These are phyloP conservation scores for Gentiana straminea DNA, from an alignment of 257 asterid species.

Conservation along the genomic window DNA sequence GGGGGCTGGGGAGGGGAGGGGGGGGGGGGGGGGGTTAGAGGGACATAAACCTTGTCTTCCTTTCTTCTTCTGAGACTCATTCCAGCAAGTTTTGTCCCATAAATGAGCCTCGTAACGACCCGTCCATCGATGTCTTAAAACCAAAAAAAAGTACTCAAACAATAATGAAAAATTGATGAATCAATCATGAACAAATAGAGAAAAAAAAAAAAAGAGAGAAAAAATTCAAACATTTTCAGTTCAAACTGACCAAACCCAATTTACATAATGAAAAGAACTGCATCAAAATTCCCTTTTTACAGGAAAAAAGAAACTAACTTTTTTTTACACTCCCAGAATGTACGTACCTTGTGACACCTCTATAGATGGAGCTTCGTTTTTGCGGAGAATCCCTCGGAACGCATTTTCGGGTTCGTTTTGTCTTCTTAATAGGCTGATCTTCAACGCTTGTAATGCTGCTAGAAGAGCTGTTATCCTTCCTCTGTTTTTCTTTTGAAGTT, in stretches of 20 bases:
- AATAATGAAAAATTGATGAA: too few relatives aligned
- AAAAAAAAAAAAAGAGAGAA: too few relatives aligned
- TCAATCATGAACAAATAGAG: too few relatives aligned
- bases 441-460: neutral
- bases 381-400: conserved; percentile 76
- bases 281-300: too few relatives aligned
- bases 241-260: too few relatives aligned
- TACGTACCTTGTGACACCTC: conserved; percentile 82
- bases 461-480: conserved; percentile 9
- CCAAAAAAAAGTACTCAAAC: neutral
- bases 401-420: conserved; percentile 52
- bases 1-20: neutral
- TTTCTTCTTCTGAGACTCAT: conserved; percentile 45
- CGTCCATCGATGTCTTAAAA: conserved; percentile 53
- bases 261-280: too few relatives aligned
- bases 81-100: conserved; percentile 62
- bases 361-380: conserved; percentile 69
- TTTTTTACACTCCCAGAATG: neutral
- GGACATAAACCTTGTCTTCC: conserved; percentile 40
- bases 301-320: too few relatives aligned
- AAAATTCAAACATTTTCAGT: too few relatives aligned
- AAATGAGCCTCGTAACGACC: conserved; percentile 22
- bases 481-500: conserved; percentile 36
- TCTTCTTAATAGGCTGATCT: conserved; percentile 9
- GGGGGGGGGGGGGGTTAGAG: neutral